phyloP scores from a whole-genome alignment of 768 basidiomycete genomes.

The Amanita fuliginea region DNA sequence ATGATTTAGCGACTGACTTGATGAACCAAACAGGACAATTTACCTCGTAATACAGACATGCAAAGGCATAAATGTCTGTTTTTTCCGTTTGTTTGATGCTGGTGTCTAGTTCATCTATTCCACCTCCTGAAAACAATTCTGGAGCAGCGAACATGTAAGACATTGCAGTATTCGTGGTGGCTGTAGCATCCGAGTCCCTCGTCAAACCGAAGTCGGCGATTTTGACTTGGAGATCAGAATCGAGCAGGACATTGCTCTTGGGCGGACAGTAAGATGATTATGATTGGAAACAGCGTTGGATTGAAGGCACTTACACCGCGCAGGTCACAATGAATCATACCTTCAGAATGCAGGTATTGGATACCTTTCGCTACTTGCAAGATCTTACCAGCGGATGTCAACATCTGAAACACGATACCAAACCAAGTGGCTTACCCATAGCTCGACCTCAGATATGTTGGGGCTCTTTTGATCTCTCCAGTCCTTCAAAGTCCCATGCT shows the following conservation, averaged over 20 bases:
- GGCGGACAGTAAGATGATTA: not conserved
- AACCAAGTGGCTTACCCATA: not conserved
- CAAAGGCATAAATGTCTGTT: slow-evolving; percentile 2
- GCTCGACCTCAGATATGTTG: not conserved
- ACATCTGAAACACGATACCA: not conserved
- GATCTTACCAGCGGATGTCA: not conserved
- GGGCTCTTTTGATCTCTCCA: not conserved
- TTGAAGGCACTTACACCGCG: not conserved
- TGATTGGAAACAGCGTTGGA: no score
- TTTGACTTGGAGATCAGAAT: not conserved
- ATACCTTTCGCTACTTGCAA: not conserved
- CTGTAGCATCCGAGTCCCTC: slow-evolving; percentile 1
- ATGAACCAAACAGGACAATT: not conserved
- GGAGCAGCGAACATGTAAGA: not conserved
- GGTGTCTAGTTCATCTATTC: not conserved
- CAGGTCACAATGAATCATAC: slow-evolving; percentile 1
- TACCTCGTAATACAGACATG: slow-evolving; percentile 3
- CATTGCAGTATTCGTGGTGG: not conserved
- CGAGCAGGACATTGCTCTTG: not conserved
- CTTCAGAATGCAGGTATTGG: slow-evolving; percentile 2
- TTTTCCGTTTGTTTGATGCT: not conserved
- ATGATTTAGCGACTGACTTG: no score
- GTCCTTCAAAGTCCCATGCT: not conserved
- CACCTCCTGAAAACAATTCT: not conserved
- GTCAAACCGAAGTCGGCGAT: slow-evolving; percentile 3